These are phyloP conservation scores for Mrakia hoshinonis DNA, from an alignment of 768 basidiomycete species.

Conservation along the genomic window DNA sequence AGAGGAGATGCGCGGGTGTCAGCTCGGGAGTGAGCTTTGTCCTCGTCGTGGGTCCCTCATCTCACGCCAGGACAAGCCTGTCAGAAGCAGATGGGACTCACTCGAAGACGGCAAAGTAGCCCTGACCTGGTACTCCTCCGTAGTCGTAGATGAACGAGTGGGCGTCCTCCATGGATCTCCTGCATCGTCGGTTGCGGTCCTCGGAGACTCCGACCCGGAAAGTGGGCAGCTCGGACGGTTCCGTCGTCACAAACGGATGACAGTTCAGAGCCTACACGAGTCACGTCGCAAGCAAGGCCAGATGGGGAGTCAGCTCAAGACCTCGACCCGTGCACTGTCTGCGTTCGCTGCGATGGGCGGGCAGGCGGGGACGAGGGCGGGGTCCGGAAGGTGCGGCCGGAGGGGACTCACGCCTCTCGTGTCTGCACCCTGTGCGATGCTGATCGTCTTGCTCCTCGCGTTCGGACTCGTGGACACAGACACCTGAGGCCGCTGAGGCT, in stretches of 20 bases:
- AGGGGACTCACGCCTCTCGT: conserved; percentile 59
- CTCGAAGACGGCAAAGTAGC: conserved; percentile 97
- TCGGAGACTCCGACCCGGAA: conserved; percentile 71
- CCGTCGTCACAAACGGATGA: conserved; percentile 41
- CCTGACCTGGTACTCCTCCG: conserved; percentile 81
- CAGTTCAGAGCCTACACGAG: conserved; percentile 57
- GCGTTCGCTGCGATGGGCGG: not conserved
- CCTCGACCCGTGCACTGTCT: not conserved
- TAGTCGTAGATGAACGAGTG: conserved; percentile 96
- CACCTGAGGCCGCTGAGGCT: not conserved
- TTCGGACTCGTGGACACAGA: conserved; percentile 42
- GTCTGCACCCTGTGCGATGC: conserved; percentile 61
- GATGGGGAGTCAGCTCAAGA: not conserved
- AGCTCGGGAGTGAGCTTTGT: not conserved
- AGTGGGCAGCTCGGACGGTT: conserved; percentile 29
- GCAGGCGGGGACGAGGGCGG: not conserved
- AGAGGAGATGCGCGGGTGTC: not conserved
- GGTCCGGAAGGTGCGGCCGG: not conserved
- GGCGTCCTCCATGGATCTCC: conserved; percentile 94
- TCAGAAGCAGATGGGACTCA: conserved; percentile 30
- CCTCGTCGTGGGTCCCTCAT: not conserved
- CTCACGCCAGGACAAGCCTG: too few relatives aligned
- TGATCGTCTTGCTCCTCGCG: conserved; percentile 72
- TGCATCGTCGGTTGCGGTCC: conserved; percentile 65
- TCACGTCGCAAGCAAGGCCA: too few relatives aligned